Conservation (phyloP, 495 filamentous ascomycete genomes). For the Halenospora varia region DNA sequence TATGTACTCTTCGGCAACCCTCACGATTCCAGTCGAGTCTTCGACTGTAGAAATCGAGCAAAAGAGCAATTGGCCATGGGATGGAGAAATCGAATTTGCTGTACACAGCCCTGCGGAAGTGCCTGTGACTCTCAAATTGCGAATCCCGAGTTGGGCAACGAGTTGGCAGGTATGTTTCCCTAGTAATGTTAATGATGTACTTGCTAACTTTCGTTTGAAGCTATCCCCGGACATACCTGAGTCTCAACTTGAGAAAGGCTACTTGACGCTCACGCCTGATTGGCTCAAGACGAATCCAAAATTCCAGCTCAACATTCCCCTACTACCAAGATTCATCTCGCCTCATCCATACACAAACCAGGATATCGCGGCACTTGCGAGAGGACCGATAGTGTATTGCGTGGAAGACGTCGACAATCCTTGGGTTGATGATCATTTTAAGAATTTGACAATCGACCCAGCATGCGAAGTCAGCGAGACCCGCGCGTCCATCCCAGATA, state of each 20-base stretch:
- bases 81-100: constrained; percentile 44
- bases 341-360: constrained; percentile 51
- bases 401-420: constrained; percentile 53
- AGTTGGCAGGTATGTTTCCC: constrained; percentile 34
- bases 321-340: constrained; percentile 42
- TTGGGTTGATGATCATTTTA: constrained; percentile 56
- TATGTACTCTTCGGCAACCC: constrained; percentile 44
- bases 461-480: constrained; percentile 20
- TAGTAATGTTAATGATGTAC: constrained; percentile 14
- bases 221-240: constrained; percentile 24
- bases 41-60: constrained; percentile 39
- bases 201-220: constrained; percentile 10
- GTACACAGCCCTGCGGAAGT: constrained; percentile 29
- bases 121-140: constrained; percentile 35
- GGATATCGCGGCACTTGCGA: constrained; percentile 43
- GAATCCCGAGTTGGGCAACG: constrained; percentile 49
- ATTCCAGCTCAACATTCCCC: constrained; percentile 36
- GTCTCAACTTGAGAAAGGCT: constrained; percentile 38
- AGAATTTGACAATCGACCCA: constrained; percentile 25
- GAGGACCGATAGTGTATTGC: constrained; percentile 56
- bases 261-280: constrained; percentile 37
- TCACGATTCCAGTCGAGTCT: constrained; percentile 35
- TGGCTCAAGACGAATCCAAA: constrained; percentile 30
- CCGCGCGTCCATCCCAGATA: constrained; percentile 20
- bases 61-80: constrained; percentile 52